phyloP scores from a whole-genome alignment of 768 basidiomycete species.

The Polyporus arcularius region DNA sequence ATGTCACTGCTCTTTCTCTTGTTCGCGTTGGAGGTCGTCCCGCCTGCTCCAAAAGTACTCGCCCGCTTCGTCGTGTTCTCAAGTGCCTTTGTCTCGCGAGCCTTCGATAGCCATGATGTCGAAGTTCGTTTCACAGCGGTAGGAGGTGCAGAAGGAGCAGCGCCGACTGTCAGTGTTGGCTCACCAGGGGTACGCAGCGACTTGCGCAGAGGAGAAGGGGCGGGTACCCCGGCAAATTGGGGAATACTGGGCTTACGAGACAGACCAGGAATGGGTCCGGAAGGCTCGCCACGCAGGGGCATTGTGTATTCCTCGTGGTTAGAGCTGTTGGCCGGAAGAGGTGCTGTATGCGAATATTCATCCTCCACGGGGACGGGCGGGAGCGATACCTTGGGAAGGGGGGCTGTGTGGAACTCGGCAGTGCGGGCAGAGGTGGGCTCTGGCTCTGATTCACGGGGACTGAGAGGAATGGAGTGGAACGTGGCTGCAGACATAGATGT shows the following conservation, averaged over 20 bases:
- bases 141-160: slow-evolving; percentile 36
- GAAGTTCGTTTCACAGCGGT: slow-evolving; percentile 66
- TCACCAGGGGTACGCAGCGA: slow-evolving; percentile 58
- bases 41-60: slow-evolving; percentile 5
- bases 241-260: slow-evolving; percentile 43
- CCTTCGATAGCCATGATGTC: slow-evolving; percentile 81
- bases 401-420: slow-evolving; percentile 18
- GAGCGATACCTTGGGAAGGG: slow-evolving; percentile 20
- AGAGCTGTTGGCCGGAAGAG: slow-evolving; percentile 3
- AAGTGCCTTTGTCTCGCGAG: slow-evolving; percentile 61
- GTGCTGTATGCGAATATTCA: slow-evolving; percentile 13
- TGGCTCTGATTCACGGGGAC: slow-evolving; percentile 27
- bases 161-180: slow-evolving; percentile 35
- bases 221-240: slow-evolving; percentile 65
- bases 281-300: slow-evolving; percentile 38
- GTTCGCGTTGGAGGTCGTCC: slow-evolving; percentile 30
- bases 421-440: neutral
- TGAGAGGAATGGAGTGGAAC: slow-evolving; percentile 42
- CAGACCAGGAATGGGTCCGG: slow-evolving; percentile 19
- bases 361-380: slow-evolving; percentile 13
- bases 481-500: slow-evolving; percentile 35
- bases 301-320: slow-evolving; percentile 30
- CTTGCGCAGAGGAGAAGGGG: slow-evolving; percentile 69
- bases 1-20: slow-evolving; percentile 68
- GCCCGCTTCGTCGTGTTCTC: slow-evolving; percentile 24